Percentiles rank a stretch among this genome's conserved stretches.
Conservation (phyloP, 352 stramenopile genomes). For the Globisporangium paddicum region DNA sequence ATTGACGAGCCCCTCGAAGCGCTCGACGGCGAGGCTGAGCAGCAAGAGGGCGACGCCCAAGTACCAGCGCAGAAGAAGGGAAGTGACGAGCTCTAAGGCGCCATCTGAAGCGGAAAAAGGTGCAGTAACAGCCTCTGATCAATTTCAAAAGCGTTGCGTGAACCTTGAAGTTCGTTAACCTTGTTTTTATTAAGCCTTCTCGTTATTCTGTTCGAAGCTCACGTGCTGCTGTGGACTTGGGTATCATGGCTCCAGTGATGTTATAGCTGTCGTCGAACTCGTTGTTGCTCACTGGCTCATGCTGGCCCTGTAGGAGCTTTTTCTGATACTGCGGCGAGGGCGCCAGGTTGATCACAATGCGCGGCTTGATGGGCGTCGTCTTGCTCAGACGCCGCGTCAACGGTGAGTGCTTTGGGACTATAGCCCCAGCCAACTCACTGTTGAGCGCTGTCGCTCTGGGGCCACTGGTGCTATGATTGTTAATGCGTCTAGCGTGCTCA, state of each 20-base stretch:
- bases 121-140: not conserved
- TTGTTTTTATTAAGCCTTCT: not conserved
- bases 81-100: conserved; percentile 16
- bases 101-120: not conserved
- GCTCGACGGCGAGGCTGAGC: conserved; percentile 3
- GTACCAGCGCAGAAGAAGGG: conserved; percentile 18
- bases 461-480: not conserved
- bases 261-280: not conserved
- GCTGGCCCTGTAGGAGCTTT: not conserved
- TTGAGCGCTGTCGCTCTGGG: not conserved
- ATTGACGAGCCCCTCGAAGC: not conserved
- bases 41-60: conserved; percentile 1
- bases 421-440: not conserved
- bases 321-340: conserved; percentile 21
- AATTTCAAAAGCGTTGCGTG: not conserved
- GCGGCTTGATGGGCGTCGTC: conserved; percentile 25
- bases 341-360: conserved; percentile 37
- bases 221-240: not conserved
- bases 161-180: not conserved
- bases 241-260: not conserved
- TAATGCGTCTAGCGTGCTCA: not conserved
- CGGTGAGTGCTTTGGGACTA: conserved; percentile 16
- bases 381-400: conserved; percentile 32
- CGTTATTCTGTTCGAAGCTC: not conserved
- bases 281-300: not conserved